Percentiles rank a stretch among this genome's conserved stretches.
phyloP scores from a whole-genome alignment of 345 rosid genomes.

The Citrus reticulata region DNA sequence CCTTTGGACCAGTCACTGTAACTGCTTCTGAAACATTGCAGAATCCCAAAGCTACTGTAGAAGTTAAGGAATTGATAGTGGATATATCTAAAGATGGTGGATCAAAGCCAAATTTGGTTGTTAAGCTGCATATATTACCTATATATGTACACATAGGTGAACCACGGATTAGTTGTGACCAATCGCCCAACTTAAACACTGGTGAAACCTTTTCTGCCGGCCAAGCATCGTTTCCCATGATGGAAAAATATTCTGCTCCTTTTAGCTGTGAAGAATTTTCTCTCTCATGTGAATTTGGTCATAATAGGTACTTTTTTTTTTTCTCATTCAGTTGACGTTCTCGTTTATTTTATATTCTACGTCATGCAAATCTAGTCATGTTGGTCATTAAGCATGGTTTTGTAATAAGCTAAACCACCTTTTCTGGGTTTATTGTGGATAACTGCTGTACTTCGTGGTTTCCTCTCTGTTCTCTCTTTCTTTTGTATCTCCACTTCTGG shows the following conservation, averaged over 20 bases:
- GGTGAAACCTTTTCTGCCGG: slow-evolving; percentile 37
- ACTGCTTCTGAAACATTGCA: slow-evolving; percentile 37
- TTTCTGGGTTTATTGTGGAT: background rate
- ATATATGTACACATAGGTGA: slow-evolving; percentile 61
- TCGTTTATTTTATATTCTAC: slow-evolving; percentile 8
- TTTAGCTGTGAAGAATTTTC: slow-evolving; percentile 77
- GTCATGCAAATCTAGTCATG: background rate
- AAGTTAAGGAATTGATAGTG: slow-evolving; percentile 69
- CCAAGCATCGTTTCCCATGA: slow-evolving; percentile 39
- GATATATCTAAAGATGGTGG: slow-evolving; percentile 84
- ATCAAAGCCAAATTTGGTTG: slow-evolving; percentile 58
- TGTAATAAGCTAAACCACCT: background rate
- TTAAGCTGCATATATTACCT: slow-evolving; percentile 71
- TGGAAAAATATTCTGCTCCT: slow-evolving; percentile 64
- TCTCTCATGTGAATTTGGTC: slow-evolving; percentile 82
- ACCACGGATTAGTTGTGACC: slow-evolving; percentile 53
- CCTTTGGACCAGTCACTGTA: background rate
- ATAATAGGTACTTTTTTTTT: slow-evolving; percentile 59
- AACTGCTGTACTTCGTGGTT: background rate
- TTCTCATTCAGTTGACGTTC: background rate
- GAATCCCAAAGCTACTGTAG: slow-evolving; percentile 61
- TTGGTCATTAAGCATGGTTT: background rate
- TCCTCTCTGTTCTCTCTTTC: background rate
- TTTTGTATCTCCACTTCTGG: slow-evolving; percentile 2
- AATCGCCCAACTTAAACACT: slow-evolving; percentile 36